Base-by-base conservation (phyloP, 1,139 yeast genomes). In the Lodderomyces theae region DNA sequence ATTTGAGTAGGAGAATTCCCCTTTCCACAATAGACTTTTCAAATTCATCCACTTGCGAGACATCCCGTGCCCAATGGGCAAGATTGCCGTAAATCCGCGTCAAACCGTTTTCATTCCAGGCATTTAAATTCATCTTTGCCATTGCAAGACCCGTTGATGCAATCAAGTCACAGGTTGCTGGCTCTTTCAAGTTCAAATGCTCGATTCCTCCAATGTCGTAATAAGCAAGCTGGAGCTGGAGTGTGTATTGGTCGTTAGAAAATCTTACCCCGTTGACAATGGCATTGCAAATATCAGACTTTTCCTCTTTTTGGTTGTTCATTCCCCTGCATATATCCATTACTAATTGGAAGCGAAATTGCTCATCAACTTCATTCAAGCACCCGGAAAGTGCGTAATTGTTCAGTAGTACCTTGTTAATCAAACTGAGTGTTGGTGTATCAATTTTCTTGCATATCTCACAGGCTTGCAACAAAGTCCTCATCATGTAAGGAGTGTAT, bases 1-100 rank as follows among this genome's bases (percentile, higher is more conserved):
- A 69, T 35, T 56, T 58, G 44, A 76, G 55, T 49, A 65, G 74
- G 4, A 51, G 51, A 3, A 71, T 46, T 11, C 74, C 42, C 10
- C 50, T 49, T 25, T 51, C 53, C 5, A 72, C 39, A 32, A 74
- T 65, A 2, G 57, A 57, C 5, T 46, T 26, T 45, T 75, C 79
- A 45, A 42, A 42, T 9, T 35, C 38, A 11, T 10, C 5, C n/a
- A 31, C 21, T 7, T 28, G 18, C 5, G 4, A 16, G 8, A 10
- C 9, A 4, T 4, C 3, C n/a, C 15, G 12, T 13, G 38, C 15
- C 47, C 49, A 39, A 11, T 41, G 25, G 4, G 38, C 13, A 12
- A 39, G 34, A 21, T 34, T 24, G 4, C 33, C 17, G 5, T 59
- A 43, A 12, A 57, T 43, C 2, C 38, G 37, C 1, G 36, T 31